These are phyloP conservation scores for Colletotrichum brevisporum DNA, from an alignment of 2,329 filamentous ascomycete genomes.

Conservation along the genomic window DNA sequence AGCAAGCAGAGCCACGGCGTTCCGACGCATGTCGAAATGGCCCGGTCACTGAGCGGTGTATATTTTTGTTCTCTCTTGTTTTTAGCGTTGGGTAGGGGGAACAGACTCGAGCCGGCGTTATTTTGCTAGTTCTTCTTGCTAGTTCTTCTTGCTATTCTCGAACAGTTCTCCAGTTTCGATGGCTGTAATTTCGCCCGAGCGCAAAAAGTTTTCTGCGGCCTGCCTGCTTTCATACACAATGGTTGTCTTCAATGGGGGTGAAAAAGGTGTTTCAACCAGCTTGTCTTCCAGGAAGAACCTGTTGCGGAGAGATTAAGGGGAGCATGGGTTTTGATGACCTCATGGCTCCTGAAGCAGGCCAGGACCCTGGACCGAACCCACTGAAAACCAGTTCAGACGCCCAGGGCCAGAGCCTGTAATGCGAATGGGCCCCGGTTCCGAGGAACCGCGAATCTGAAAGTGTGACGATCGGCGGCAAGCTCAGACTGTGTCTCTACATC, in stretches of 20 bases:
- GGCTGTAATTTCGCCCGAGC: neutral
- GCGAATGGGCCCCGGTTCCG: constrained; percentile 20
- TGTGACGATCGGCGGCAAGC: constrained; percentile 35
- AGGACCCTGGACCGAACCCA: constrained; percentile 23
- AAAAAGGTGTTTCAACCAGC: constrained; percentile 21
- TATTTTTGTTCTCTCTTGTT: no score
- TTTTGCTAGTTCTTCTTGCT: neutral
- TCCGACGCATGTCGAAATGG: neutral
- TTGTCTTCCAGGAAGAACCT: constrained; percentile 28
- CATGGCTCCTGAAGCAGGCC: constrained; percentile 31
- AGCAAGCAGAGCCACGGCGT: constrained; percentile 7
- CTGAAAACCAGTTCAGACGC: constrained; percentile 10
- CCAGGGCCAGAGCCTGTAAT: constrained; percentile 9
- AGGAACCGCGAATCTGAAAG: constrained; percentile 36
- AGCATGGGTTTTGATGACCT: constrained; percentile 37
- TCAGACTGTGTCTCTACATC: constrained; percentile 19
- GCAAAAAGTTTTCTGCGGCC: neutral
- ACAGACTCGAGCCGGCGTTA: constrained; percentile 10
- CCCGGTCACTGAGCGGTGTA: no score
- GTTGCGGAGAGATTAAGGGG: constrained; percentile 38
- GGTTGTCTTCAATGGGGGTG: neutral
- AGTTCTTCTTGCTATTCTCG: constrained; percentile 24
- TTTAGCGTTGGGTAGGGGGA: neutral
- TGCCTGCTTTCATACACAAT: neutral
- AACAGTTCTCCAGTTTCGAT: constrained; percentile 13